Base-by-base conservation (phyloP, 805 yeast species). In the Candida maltosa region DNA sequence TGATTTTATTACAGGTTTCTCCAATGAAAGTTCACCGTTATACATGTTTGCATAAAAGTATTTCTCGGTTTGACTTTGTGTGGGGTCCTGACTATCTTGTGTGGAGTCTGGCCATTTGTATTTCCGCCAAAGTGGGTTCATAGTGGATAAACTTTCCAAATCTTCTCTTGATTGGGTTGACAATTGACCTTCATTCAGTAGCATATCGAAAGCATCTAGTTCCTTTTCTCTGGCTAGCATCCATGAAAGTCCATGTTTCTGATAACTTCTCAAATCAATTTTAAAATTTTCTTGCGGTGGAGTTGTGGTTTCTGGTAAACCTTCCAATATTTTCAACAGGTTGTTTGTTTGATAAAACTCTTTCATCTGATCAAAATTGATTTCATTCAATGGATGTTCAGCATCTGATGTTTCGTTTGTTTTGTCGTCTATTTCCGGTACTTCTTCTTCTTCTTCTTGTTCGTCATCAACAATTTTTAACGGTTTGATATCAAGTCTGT, bases 81-180 rank as follows among this genome's bases (percentile, higher is more conserved):
- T 16, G 5, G 10, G 18, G 17, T 26, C 26, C 4, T 15, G 18
- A 25, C 19, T 27, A 8, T 21, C 23, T 21, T 8, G 23, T 21
- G 23, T 21, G 23, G 23, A 21, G 5, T 23, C 24, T 0, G 96
- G 96, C 93, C 94, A 89, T 41, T 58, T 61, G 48, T 76, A 83
- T 34, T 77, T 78, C 36, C 76, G 79, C 97, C 97, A 89, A 18
- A 89, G 58, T 0, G 97, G 97, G 50, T 88, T 85, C 63, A 83
- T 72, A 25, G 76, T 62, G 3, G 77, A 81, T 5, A 70, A 73
- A 20, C 69, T 69, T 20, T 34, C 39, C 4, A 63, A 50, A 6
- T 44, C 45, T 6, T 41, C 42, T 25, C 44, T 52, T 2, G 54
- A 43, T 49, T 61, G 48, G 34, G 69, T 45, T 40, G 62, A 32